Conservation (phyloP, 768 basidiomycete genomes). For the Russula sp. region DNA sequence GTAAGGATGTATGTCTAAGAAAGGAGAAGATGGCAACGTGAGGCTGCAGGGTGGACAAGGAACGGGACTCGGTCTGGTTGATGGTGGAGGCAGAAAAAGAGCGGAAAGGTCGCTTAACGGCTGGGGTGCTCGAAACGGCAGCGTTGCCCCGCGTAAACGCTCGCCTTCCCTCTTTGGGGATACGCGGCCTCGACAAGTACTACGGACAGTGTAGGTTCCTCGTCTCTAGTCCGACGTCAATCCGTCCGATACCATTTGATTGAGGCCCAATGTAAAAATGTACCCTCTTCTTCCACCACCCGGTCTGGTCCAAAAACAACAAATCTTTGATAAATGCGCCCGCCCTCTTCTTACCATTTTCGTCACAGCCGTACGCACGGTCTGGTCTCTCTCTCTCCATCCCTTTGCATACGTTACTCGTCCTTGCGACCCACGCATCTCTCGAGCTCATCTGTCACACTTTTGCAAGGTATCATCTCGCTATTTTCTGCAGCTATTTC, state of each 20-base stretch:
- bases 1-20: conserved; percentile 11
- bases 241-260: no score
- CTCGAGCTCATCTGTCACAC: not conserved
- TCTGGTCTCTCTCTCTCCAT: not conserved
- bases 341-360: not conserved
- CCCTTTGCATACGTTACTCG: no score
- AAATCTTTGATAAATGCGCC: not conserved
- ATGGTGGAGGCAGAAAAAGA: conserved; percentile 21
- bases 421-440: not conserved
- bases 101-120: conserved; percentile 19
- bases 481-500: not conserved
- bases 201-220: not conserved
- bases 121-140: conserved; percentile 7
- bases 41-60: conserved; percentile 16
- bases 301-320: not conserved
- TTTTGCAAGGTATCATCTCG: not conserved
- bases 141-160: not conserved
- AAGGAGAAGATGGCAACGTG: conserved; percentile 15
- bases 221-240: not conserved
- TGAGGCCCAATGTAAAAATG: not conserved
- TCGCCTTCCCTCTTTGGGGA: conserved; percentile 5
- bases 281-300: not conserved
- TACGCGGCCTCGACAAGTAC: not conserved
- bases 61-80: conserved; percentile 22
- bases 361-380: not conserved